Conservation (phyloP, 2,329 filamentous ascomycete genomes). For the Clonostachys sp. region DNA sequence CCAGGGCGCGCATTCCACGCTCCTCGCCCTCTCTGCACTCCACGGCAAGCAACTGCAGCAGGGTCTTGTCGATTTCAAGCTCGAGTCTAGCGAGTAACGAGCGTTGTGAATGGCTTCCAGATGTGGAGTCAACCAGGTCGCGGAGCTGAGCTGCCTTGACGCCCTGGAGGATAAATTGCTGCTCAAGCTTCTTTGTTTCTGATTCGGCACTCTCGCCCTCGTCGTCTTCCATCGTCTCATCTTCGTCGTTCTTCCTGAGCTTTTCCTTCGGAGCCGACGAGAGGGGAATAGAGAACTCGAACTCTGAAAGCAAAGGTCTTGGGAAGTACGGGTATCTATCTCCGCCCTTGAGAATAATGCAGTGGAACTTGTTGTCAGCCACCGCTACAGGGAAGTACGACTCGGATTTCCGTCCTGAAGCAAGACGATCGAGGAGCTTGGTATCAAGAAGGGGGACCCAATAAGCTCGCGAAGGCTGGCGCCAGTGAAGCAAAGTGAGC, state of each 20-base stretch:
- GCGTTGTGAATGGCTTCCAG: constrained; percentile 54
- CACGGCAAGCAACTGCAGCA: constrained; percentile 81
- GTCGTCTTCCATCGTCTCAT: constrained; percentile 15
- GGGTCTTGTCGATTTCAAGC: constrained; percentile 81
- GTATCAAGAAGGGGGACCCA: constrained; percentile 96
- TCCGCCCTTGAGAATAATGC: constrained; percentile 95
- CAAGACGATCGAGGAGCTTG: constrained; percentile 73
- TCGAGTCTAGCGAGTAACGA: constrained; percentile 66
- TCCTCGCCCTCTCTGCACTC: constrained; percentile 95
- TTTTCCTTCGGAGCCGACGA: constrained; percentile 41
- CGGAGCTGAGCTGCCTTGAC: constrained; percentile 69
- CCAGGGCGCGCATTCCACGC: constrained; percentile 87
- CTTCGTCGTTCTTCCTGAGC: constrained; percentile 25
- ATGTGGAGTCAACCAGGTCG: constrained; percentile 68
- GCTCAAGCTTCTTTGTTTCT: constrained; percentile 62
- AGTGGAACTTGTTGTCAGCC: constrained; percentile 88
- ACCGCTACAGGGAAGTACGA: constrained; percentile 95
- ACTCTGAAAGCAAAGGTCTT: constrained; percentile 83
- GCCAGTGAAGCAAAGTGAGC: constrained; percentile 86
- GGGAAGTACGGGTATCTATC: constrained; percentile 94
- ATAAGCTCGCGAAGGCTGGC: constrained; percentile 73
- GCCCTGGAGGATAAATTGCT: constrained; percentile 72
- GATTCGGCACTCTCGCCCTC: constrained; percentile 24
- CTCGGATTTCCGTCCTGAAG: constrained; percentile 81
- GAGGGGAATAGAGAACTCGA: constrained; percentile 84